Conservation (phyloP, 2,329 filamentous ascomycete genomes). For the Colletotrichum australisinense region DNA sequence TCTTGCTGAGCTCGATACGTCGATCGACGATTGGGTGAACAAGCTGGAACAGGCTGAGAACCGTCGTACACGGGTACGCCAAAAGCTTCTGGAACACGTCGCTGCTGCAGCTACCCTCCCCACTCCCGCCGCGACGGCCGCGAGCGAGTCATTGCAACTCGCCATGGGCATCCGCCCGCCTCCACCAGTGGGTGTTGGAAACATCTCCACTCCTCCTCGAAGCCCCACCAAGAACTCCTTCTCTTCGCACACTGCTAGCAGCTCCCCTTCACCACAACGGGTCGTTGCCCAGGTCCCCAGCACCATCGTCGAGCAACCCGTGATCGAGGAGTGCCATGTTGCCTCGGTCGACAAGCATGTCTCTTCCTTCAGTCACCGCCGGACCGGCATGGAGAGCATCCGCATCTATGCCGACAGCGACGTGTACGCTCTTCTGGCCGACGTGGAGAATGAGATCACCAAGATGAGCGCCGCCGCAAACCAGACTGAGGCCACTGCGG, state of each 20-base stretch:
- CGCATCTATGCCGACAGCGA: slow-evolving; percentile 76
- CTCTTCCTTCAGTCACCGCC: slow-evolving; percentile 43
- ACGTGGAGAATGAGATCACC: slow-evolving; percentile 72
- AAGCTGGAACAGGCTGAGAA: slow-evolving; percentile 88
- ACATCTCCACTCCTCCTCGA: slow-evolving; percentile 67
- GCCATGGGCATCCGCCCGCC: slow-evolving; percentile 51
- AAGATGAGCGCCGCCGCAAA: slow-evolving; percentile 49
- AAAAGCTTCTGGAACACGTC: slow-evolving; percentile 85
- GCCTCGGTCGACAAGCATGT: slow-evolving; percentile 39
- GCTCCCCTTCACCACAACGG: slow-evolving; percentile 62
- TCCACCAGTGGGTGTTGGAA: slow-evolving; percentile 45
- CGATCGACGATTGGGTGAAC: slow-evolving; percentile 83
- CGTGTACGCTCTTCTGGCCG: slow-evolving; percentile 73
- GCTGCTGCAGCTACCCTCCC: slow-evolving; percentile 74
- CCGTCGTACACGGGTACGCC: slow-evolving; percentile 77
- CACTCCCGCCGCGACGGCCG: slow-evolving; percentile 42
- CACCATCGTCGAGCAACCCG: slow-evolving; percentile 64
- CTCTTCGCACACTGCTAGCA: slow-evolving; percentile 48
- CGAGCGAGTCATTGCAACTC: slow-evolving; percentile 55
- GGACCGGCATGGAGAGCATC: slow-evolving; percentile 70
- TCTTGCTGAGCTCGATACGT: slow-evolving; percentile 78
- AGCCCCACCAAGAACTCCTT: slow-evolving; percentile 64
- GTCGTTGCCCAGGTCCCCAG: slow-evolving; percentile 66
- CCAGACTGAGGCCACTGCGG: slow-evolving; percentile 48
- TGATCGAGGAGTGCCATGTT: slow-evolving; percentile 55